Evolutionary conservation across 495 filamentous ascomycete species (phyloP).

Genomic region (Aspergillus egyptiacus): DNA sequence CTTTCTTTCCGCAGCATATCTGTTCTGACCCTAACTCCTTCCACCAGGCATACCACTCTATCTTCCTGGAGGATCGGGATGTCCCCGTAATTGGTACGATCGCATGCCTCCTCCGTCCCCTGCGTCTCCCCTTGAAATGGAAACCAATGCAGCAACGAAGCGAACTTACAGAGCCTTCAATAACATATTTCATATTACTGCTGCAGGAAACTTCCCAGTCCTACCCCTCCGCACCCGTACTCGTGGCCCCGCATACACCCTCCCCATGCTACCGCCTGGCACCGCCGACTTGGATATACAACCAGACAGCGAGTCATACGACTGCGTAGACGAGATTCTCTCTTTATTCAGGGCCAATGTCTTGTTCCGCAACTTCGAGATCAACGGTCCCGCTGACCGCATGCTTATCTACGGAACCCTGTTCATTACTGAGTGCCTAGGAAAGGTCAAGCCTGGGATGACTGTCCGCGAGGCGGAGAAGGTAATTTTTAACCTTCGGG

Average conservation of each 20-base stretch:
- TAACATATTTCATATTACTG: background rate
- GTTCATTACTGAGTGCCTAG: slow-evolving; percentile 81
- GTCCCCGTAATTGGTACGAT: slow-evolving; percentile 57
- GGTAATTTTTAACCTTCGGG: too few species aligned
- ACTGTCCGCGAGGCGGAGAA: slow-evolving; percentile 53
- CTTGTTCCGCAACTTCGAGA: slow-evolving; percentile 98
- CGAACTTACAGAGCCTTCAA: slow-evolving; percentile 8
- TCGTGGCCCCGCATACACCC: slow-evolving; percentile 83
- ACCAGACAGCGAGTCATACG: slow-evolving; percentile 81
- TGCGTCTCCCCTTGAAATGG: background rate
- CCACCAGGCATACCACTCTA: slow-evolving; percentile 80
- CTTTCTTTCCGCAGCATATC: background rate
- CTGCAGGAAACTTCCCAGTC: slow-evolving; percentile 84
- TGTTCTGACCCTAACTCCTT: background rate
- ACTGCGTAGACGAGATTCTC: slow-evolving; percentile 89
- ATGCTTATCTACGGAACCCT: slow-evolving; percentile 95
- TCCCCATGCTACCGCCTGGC: slow-evolving; percentile 64
- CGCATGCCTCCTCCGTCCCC: slow-evolving; percentile 8
- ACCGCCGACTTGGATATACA: slow-evolving; percentile 67
- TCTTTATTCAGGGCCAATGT: slow-evolving; percentile 95
- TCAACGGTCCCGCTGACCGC: slow-evolving; percentile 92
- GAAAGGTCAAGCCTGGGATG: slow-evolving; percentile 74
- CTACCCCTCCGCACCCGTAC: slow-evolving; percentile 88
- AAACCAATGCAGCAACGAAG: background rate
- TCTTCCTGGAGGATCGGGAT: slow-evolving; percentile 79